Percentiles rank a stretch among this genome's conserved stretches.
Evolutionary conservation across 805 yeast species (phyloP).

Genomic region (Candida piceae): DNA sequence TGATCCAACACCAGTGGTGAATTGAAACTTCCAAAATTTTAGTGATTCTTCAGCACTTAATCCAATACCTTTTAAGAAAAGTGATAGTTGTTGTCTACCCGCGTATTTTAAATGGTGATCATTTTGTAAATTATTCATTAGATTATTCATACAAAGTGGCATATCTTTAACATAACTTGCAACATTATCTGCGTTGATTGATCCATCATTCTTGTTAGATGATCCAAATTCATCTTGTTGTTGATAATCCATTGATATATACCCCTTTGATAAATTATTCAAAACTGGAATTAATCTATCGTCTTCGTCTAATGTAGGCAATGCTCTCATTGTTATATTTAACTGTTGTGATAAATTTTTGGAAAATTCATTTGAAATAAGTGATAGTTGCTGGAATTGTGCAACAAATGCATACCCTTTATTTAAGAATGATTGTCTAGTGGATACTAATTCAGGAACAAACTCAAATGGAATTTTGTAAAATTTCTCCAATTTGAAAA

Average conservation of each 20-base stretch:
- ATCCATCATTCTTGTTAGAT: constrained; percentile 9
- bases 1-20: constrained; percentile 46
- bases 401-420: constrained; percentile 84
- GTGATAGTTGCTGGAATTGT: constrained; percentile 66
- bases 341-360: constrained; percentile 47
- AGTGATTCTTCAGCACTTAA: constrained; percentile 82
- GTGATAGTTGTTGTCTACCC: constrained; percentile 81
- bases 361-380: constrained; percentile 66
- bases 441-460: constrained; percentile 70
- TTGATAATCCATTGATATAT: constrained; percentile 48
- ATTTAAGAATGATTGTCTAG: constrained; percentile 62
- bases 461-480: constrained; percentile 85
- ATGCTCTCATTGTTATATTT: constrained; percentile 63
- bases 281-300: constrained; percentile 83
- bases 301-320: constrained; percentile 87
- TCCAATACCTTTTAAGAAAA: constrained; percentile 88
- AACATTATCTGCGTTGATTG: constrained; percentile 58
- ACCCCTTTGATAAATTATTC: constrained; percentile 70
- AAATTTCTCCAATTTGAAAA: constrained; percentile 56
- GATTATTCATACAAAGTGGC: constrained; percentile 62
- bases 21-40: constrained; percentile 75
- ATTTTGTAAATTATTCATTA: constrained; percentile 55
- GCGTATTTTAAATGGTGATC: constrained; percentile 75
- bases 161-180: constrained; percentile 54
- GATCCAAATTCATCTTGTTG: constrained; percentile 14